These are phyloP conservation scores for Fusarium sp. DNA, from an alignment of 2,329 filamentous ascomycete species.

Conservation along the genomic window DNA sequence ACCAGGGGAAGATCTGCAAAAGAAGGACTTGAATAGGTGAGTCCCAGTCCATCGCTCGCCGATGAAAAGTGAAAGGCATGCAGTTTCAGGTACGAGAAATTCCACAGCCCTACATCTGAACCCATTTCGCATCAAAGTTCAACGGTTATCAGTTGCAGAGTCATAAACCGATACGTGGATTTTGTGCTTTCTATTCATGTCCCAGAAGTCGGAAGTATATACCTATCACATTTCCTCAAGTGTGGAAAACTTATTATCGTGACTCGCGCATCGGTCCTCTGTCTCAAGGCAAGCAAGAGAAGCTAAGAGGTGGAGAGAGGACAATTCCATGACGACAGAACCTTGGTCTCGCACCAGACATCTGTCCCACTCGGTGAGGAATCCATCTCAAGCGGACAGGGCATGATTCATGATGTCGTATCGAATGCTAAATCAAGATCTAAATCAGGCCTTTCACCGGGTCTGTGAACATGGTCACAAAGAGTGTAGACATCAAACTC, in stretches of 20 bases:
- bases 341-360: not conserved
- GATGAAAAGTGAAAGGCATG: not conserved
- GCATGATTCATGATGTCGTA: not conserved
- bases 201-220: not conserved
- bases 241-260: not conserved
- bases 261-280: not conserved
- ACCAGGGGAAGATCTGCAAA: slow-evolving; percentile 18
- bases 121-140: slow-evolving; percentile 1
- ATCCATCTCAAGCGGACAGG: not conserved
- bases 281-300: not conserved
- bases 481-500: not conserved
- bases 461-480: not conserved
- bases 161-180: too few species aligned
- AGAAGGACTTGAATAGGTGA: not conserved
- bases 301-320: not conserved
- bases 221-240: not conserved
- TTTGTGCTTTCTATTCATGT: not conserved
- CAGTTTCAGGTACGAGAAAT: not conserved
- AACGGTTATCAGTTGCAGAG: not conserved
- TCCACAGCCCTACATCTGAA: not conserved
- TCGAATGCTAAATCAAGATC: not conserved
- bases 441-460: not conserved
- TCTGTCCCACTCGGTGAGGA: not conserved
- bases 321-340: not conserved
- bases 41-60: not conserved